Percentiles rank a stretch among this genome's conserved stretches.
phyloP scores from a whole-genome alignment of 108 stramenopile genomes.

The Skeletonema grethae region DNA sequence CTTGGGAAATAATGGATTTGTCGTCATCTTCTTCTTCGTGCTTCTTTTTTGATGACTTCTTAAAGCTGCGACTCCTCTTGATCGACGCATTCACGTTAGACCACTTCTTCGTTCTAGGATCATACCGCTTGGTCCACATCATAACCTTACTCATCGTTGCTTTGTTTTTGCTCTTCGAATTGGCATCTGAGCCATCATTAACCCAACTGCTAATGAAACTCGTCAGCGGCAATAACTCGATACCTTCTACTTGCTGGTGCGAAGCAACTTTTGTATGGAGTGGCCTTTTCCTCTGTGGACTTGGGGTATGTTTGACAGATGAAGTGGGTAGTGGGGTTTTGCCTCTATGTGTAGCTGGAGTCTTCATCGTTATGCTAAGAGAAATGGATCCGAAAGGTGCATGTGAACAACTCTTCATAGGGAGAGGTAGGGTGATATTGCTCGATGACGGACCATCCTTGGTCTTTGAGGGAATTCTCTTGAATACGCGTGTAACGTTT shows the following conservation, averaged over 20 bases:
- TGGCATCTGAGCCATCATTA: background rate
- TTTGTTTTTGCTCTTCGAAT: background rate
- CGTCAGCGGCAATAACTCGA: background rate
- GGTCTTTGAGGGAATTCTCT: background rate
- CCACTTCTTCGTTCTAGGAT: constrained; percentile 1
- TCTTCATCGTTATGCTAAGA: constrained; percentile 39
- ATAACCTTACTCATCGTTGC: constrained; percentile 4
- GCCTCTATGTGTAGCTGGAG: background rate
- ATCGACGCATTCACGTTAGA: background rate
- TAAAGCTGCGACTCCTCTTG: background rate
- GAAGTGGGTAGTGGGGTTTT: background rate
- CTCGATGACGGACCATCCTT: constrained; percentile 29
- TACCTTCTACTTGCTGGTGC: background rate
- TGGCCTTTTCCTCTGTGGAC: background rate
- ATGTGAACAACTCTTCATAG: constrained; percentile 29
- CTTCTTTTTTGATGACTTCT: background rate
- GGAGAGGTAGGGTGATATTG: constrained; percentile 36
- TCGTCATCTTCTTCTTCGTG: background rate
- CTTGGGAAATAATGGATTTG: background rate
- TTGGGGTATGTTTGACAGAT: background rate
- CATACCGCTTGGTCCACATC: constrained; percentile 1
- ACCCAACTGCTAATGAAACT: background rate
- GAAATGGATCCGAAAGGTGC: constrained; percentile 41
- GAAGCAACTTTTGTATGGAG: background rate
- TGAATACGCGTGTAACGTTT: background rate